phyloP scores from a whole-genome alignment of 257 asterid species.

The Gentiana macrophylla region DNA sequence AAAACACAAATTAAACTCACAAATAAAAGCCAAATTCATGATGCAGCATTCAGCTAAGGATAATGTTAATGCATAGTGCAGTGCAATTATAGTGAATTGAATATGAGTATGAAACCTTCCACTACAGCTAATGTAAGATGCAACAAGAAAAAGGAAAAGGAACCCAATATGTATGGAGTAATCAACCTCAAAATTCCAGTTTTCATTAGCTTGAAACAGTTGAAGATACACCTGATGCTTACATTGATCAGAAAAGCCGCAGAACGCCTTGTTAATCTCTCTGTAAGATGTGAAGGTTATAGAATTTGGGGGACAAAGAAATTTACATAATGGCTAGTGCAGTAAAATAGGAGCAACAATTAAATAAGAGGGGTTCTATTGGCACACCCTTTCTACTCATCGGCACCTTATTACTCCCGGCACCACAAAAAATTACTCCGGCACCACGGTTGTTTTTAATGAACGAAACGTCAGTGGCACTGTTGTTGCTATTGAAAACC shows the following conservation, averaged over 20 bases:
- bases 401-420: no score
- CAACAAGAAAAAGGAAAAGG: no score
- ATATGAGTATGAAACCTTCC: not conserved
- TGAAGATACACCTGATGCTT: slow-evolving; percentile 21
- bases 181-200: slow-evolving; percentile 13
- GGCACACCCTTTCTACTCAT: no score
- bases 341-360: no score
- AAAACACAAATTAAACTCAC: not conserved
- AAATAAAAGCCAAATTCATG: not conserved
- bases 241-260: slow-evolving; percentile 53
- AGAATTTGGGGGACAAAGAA: not conserved
- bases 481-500: no score
- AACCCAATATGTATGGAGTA: not conserved
- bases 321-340: no score
- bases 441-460: no score
- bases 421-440: no score
- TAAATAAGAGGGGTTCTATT: no score
- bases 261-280: slow-evolving; percentile 77
- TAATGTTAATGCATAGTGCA: not conserved
- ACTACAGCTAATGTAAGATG: not conserved
- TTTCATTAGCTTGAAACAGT: slow-evolving; percentile 14
- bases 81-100: not conserved
- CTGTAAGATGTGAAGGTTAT: slow-evolving; percentile 12
- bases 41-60: not conserved
- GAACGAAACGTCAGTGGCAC: no score